Conservation (phyloP, 768 basidiomycete species). For the Hericium coralloides region DNA sequence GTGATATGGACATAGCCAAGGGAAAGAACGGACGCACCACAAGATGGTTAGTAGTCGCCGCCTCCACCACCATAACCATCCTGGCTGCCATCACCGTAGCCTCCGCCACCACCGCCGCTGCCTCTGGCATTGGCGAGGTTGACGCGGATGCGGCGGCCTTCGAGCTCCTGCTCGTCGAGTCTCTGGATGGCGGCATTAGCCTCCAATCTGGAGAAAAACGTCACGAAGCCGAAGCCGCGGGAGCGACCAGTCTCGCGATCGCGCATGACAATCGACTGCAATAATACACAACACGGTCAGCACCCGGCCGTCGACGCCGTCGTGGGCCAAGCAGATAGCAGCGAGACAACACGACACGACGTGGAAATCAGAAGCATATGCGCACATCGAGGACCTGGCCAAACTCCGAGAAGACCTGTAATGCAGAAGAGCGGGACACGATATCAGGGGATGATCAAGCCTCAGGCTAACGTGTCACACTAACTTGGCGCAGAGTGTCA, state of each 20-base stretch:
- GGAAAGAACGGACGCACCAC: background rate
- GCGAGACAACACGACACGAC: conserved; percentile 13
- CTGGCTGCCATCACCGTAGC: conserved; percentile 17
- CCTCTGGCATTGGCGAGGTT: conserved; percentile 73
- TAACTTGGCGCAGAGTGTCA: conserved; percentile 82
- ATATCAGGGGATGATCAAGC: conserved; percentile 20
- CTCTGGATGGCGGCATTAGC: conserved; percentile 68
- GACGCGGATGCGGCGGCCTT: conserved; percentile 84
- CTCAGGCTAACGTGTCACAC: conserved; percentile 41
- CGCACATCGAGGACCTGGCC: conserved; percentile 91
- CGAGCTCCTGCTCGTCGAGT: conserved; percentile 87
- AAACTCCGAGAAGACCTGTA: conserved; percentile 73
- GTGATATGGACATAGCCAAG: background rate
- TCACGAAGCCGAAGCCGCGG: conserved; percentile 96
- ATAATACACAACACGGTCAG: conserved; percentile 9
- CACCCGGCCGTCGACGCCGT: background rate
- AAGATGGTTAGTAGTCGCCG: conserved; percentile 13
- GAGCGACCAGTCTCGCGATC: conserved; percentile 97
- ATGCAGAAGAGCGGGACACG: conserved; percentile 38
- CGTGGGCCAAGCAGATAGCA: background rate
- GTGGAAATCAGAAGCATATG: conserved; percentile 26
- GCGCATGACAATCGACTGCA: conserved; percentile 94
- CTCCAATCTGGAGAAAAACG: conserved; percentile 50
- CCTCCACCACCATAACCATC: conserved; percentile 13
- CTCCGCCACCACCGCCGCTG: conserved; percentile 36